Evolutionary conservation across 2,329 filamentous ascomycete genomes (phyloP), one percentile per base, ranked within the genome.

Genomic region (Ophiostoma perfectum): DNA sequence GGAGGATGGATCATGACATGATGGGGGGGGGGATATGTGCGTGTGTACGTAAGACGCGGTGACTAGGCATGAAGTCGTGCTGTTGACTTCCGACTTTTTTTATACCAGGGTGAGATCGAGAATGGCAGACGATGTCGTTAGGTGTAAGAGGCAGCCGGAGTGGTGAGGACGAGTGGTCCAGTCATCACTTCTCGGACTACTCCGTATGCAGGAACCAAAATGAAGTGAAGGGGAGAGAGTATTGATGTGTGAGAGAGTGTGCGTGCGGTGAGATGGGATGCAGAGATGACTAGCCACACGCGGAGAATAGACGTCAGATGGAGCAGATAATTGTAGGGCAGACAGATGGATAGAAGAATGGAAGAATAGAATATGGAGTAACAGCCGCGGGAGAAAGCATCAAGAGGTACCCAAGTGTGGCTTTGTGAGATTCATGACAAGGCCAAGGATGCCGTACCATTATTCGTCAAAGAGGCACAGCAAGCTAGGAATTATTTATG

Each of bases 141-240:
- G 42, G 60, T 41, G 47, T 41, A 55, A 58, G 64, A 66, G 47
- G 47, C 58, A 58, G 65, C 58, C 44, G 60, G 12, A 41, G 60
- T 55, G 55, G 64, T 64, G 52, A 27, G 52, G 44, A 58, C 64
- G 39, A 60, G 38, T 16, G 44, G 39, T 2, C 38, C 38, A 64
- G 55, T 14, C 44, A 45, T 41, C 12, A 38, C 39, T 12, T 14
- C 55, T 64, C 64, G 67, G 64, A 64, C 38, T 63, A 66, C 44
- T 65, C 64, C 45, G 64, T 64, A 68, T 68, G 67, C 44, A 68
- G 67, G 64, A 68, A 58, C 64, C 27, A 27, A 66, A 27, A 36
- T 11, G 4, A 42, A 11, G 38, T 11, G 39, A 6, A 36, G 14
- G 7, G 12, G 47, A 45, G 45, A 16, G 55, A 36, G 47, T 12